Base-by-base conservation (phyloP, 139 green algal genomes). In the Volvox africanus region DNA sequence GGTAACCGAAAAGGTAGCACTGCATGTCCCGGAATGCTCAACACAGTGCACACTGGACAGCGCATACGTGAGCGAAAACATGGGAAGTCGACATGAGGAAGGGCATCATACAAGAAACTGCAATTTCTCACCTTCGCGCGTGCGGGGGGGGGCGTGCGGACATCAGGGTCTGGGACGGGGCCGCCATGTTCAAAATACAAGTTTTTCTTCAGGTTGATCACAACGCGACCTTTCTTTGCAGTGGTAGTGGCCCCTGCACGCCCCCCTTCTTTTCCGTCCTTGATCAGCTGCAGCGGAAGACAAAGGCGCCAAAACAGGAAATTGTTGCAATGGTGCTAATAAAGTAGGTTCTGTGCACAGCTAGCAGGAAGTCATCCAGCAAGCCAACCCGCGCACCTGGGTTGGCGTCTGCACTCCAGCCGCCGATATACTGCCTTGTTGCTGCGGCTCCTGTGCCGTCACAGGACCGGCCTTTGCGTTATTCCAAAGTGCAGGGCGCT, bases 161-260 rank as follows among this genome's bases (percentile, higher is more conserved):
- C 55, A 20, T 97, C 95, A 0, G 92, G 91, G 22, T 95, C 92
- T 0, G 95, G 95, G 36, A 97, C 90, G 0, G 95, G 95, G 26
- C 95, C 93, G 28, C 95, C 96, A 77, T 96, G 94, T 9, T 91
- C 91, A 91, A 96, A 97, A 61, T 96, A 95, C 44, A 99, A 89
- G 91, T 99, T 99, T 12, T 92, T 88, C 78, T 95, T 94, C 28
- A 99, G 90, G 67, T 93, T 88, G 88, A 99, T 98, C 26, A 92
- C 86, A 65, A 98, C 97, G 3, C 80, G 92, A 89, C 95, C 95
- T 91, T 96, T 96, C 35, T 61, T 91, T 61, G 71, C 86, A 3
- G 86, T 84, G 20, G 71, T 75, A 1, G 37, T 69, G 35, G 78
- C 71, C 37, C 30, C 36, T 37, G 79, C 9, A 26, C 79, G 36